Percentiles rank a stretch among this genome's conserved stretches.
Conservation (phyloP, 495 filamentous ascomycete genomes). For the Trichoderma parareesei region DNA sequence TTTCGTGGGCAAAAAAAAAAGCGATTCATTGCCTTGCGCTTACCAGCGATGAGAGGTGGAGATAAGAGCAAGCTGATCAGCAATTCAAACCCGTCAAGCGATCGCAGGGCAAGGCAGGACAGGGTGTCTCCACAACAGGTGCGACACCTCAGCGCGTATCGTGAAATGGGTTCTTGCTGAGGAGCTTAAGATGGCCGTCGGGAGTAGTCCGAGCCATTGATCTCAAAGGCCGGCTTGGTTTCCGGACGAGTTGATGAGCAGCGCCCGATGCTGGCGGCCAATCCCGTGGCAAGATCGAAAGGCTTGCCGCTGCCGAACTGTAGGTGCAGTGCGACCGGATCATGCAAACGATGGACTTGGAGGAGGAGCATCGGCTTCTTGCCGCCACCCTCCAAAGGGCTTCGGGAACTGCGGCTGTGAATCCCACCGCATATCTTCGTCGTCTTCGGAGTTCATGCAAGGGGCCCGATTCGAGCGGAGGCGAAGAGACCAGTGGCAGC, state of each 20-base stretch:
- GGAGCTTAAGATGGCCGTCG: neutral
- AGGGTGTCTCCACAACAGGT: neutral
- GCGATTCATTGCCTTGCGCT: neutral
- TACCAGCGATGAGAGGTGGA: neutral
- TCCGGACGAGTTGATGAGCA: neutral
- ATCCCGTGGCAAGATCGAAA: neutral
- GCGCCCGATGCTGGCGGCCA: neutral
- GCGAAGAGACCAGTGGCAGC: neutral
- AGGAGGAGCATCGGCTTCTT: neutral
- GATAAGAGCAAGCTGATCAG: slow-evolving; percentile 2
- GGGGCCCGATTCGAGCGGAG: neutral
- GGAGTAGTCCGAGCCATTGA: slow-evolving; percentile 4
- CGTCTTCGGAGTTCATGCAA: neutral
- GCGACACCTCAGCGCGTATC: neutral
- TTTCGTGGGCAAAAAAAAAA: neutral
- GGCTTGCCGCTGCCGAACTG: neutral
- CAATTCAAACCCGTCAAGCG: neutral
- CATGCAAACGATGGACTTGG: slow-evolving; percentile 1
- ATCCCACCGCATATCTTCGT: slow-evolving; percentile 3
- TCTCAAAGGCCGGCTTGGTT: neutral
- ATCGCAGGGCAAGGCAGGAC: slow-evolving; percentile 3
- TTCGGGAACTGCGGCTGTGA: slow-evolving; percentile 8
- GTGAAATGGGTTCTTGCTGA: neutral
- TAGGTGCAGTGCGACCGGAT: neutral
- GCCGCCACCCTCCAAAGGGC: slow-evolving; percentile 1